Conservation (phyloP, 2,329 filamentous ascomycete species). For the Botrytis fabae region DNA sequence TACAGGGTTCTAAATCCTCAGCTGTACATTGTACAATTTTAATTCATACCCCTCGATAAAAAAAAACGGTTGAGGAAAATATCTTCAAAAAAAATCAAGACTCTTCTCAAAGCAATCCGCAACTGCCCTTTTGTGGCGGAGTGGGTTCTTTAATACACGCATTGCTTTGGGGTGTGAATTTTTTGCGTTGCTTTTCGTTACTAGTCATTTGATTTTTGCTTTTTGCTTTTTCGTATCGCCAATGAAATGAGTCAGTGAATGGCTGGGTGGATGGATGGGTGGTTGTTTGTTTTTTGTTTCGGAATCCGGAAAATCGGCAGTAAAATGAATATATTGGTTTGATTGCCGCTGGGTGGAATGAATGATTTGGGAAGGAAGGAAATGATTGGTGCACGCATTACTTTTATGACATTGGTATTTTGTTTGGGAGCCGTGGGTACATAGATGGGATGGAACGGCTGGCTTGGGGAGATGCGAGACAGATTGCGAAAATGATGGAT, state of each 20-base stretch:
- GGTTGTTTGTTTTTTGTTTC: neutral
- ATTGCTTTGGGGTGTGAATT: neutral
- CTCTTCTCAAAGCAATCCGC: neutral
- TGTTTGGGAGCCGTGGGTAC: neutral
- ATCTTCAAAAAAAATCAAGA: neutral
- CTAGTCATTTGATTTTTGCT: neutral
- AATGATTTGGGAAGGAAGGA: neutral
- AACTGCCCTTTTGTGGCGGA: neutral
- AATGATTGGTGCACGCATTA: neutral
- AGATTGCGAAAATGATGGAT: neutral
- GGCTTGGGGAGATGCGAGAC: neutral
- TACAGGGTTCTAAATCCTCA: neutral
- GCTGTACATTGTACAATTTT: neutral
- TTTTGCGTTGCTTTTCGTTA: neutral
- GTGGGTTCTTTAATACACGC: neutral
- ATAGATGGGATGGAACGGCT: neutral
- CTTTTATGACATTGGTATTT: neutral
- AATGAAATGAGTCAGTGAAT: neutral
- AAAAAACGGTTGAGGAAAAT: too few relatives aligned
- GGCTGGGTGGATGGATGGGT: neutral
- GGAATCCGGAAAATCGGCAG: neutral
- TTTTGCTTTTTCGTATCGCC: neutral
- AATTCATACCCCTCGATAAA: neutral
- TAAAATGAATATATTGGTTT: conserved; percentile 8
- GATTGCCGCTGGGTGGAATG: neutral